Conservation (phyloP, 441 rosid genomes). For the California macrophylla region DNA sequence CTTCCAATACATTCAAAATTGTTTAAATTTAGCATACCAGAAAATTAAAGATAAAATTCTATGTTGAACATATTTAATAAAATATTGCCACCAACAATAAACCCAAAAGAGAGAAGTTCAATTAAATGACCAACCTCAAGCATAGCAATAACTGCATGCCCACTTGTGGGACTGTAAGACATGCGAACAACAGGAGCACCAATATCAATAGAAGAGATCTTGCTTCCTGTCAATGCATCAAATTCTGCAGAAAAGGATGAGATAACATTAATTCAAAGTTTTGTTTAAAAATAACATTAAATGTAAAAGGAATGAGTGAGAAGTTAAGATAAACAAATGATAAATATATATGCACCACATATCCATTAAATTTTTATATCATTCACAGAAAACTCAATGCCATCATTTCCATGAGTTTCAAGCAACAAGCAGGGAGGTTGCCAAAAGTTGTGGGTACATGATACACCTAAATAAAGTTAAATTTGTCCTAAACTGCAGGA, state of each 20-base stretch:
- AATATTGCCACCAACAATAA: not conserved
- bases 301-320: too few relatives aligned
- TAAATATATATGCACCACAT: not conserved
- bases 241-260: constrained; percentile 12
- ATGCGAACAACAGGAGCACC: constrained; percentile 79
- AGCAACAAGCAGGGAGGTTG: not conserved
- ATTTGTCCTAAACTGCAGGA: not conserved
- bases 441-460: not conserved
- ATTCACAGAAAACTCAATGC: not conserved
- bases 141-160: constrained; percentile 76
- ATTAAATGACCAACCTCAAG: constrained; percentile 47
- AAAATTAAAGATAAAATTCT: not conserved
- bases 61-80: not conserved
- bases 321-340: too few relatives aligned
- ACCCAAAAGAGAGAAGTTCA: not conserved
- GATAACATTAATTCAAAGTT: too few relatives aligned
- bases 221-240: constrained; percentile 71
- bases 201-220: constrained; percentile 66
- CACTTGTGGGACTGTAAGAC: constrained; percentile 73
- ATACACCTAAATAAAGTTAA: not conserved
- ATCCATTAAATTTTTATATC: too few relatives aligned
- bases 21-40: not conserved
- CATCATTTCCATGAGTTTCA: not conserved
- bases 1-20: not conserved
- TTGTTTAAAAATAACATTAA: too few relatives aligned